Evolutionary conservation across 345 rosid genomes (phyloP), one percentile per base, ranked within the genome.

Genomic region (Aegle marmelos): DNA sequence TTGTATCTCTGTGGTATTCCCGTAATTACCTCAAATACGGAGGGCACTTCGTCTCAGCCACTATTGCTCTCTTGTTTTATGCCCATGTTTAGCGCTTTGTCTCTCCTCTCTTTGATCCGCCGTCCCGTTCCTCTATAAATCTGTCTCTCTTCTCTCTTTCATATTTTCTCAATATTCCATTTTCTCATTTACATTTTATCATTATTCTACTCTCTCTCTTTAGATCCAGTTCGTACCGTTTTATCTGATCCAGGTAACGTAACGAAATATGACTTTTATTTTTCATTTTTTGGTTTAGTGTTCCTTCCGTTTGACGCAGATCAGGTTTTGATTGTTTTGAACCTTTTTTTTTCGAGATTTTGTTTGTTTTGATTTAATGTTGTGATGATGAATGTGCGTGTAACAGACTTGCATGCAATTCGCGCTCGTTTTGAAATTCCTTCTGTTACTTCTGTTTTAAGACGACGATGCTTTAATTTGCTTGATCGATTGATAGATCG

Each of bases 401-500:
- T 13, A 30, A 41, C 62, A 28, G 80, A 61, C 53, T 70, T 60
- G 76, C 50, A 30, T 70, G 70, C 76, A 45, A n/a, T 78, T 61
- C n/a, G 48, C 19, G 39, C 39, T 58, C 41, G 37, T 68, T 66
- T 27, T 45, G 66, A 37, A 58, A 19, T 11, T 59, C 22, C 9
- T 61, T 16, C 9, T 19, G 13, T 59, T 57, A 50, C 37, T 21
- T 10, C 57, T 31, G 2, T 48, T 19, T 24, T 58, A 8, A 28
- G 28, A 74, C 25, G n/a, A 34, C 50, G 34, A 21, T 45, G 48
- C 64, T 75, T 72, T 6, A 14, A 1, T n/a, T 78, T 22, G 70
- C 37, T 82, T 41, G 69, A 71, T 70, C 48, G 50, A 27, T 50
- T 19, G 16, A 19, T 63, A 79, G 85, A 83, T 83, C 82, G 54